Evolutionary conservation across 2,329 filamentous ascomycete species (phyloP).

Genomic region (Sporothrix variecibatus): DNA sequence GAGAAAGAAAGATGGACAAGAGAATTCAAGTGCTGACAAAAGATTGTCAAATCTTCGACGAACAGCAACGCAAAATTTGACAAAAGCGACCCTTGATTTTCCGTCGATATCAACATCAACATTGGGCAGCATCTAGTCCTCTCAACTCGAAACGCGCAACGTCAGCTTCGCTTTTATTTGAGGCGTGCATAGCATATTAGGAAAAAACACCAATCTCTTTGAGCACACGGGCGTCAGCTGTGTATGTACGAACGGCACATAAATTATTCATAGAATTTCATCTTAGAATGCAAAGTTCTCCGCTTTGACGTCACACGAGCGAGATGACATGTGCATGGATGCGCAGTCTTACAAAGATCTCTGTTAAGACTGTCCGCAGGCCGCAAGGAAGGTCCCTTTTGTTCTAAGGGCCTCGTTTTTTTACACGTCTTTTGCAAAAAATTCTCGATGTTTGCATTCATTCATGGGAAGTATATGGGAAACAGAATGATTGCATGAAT

Average conservation of each 20-base stretch:
- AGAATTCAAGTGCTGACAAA: background rate
- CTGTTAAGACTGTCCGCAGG: background rate
- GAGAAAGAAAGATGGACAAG: background rate
- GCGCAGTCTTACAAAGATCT: conserved; percentile 3
- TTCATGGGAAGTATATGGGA: background rate
- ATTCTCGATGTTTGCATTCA: too few relatives aligned
- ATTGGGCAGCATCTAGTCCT: background rate
- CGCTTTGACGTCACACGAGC: conserved; percentile 9
- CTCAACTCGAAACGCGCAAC: background rate
- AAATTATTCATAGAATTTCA: background rate
- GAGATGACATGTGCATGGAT: background rate
- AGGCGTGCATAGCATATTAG: background rate
- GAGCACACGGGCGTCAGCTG: background rate
- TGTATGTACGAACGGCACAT: background rate
- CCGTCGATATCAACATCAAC: background rate
- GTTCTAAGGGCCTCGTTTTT: background rate
- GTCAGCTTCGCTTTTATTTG: background rate
- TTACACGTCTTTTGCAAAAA: background rate
- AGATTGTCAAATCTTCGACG: background rate
- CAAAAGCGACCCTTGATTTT: background rate
- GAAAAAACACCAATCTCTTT: background rate
- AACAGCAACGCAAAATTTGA: background rate
- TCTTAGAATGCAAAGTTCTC: background rate
- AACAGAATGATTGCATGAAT: background rate
- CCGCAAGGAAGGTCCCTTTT: background rate